Conservation (phyloP, 352 stramenopile genomes). For the Phytophthora cajani region DNA sequence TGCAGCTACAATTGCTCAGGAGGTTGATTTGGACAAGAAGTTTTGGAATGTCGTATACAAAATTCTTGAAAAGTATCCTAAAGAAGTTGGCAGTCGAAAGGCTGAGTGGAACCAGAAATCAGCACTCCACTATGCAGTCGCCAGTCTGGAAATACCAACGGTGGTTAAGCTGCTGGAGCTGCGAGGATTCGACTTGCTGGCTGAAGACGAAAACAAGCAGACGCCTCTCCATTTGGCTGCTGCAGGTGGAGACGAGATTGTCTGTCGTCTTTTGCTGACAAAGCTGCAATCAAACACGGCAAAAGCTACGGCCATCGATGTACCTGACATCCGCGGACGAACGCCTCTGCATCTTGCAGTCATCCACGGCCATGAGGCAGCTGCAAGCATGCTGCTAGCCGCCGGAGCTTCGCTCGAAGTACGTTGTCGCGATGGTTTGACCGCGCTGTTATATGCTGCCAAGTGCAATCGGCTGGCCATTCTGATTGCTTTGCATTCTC, state of each 20-base stretch:
- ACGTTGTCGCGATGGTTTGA: slow-evolving; percentile 47
- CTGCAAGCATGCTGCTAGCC: slow-evolving; percentile 45
- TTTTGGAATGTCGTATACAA: slow-evolving; percentile 54
- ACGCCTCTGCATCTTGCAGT: slow-evolving; percentile 60
- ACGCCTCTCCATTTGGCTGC: slow-evolving; percentile 63
- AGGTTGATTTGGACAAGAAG: slow-evolving; percentile 35
- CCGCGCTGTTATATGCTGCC: slow-evolving; percentile 55
- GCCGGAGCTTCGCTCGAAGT: slow-evolving; percentile 45
- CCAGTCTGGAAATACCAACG: slow-evolving; percentile 39
- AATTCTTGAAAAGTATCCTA: slow-evolving; percentile 45
- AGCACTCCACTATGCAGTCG: slow-evolving; percentile 61
- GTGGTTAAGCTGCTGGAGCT: slow-evolving; percentile 46
- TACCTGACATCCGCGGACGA: slow-evolving; percentile 38
- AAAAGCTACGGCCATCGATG: slow-evolving; percentile 40
- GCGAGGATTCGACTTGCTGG: slow-evolving; percentile 51
- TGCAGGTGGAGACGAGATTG: slow-evolving; percentile 40
- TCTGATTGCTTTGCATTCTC: slow-evolving; percentile 50
- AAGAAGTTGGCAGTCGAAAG: slow-evolving; percentile 37
- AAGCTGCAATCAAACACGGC: slow-evolving; percentile 24
- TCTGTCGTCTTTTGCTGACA: slow-evolving; percentile 51
- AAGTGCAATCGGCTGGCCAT: slow-evolving; percentile 60
- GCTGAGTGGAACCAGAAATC: slow-evolving; percentile 48
- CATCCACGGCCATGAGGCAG: slow-evolving; percentile 49
- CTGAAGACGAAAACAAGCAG: slow-evolving; percentile 48
- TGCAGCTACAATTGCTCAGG: slow-evolving; percentile 44